phyloP scores from a whole-genome alignment of 805 yeast genomes.

The Barnettozyma siamensis region DNA sequence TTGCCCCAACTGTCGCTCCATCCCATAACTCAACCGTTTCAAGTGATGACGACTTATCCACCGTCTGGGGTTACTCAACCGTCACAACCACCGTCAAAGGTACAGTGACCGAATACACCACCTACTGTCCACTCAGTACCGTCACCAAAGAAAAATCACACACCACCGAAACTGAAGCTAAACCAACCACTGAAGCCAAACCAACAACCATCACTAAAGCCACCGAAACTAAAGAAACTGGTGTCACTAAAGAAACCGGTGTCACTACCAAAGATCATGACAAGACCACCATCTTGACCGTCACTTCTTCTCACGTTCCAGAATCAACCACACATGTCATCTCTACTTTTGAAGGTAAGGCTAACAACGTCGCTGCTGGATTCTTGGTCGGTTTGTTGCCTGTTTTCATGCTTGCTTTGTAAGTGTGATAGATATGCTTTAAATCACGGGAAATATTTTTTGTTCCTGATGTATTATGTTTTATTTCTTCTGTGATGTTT shows the following conservation, averaged over 20 bases:
- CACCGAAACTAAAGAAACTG: no score
- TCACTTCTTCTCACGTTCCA: slow-evolving; percentile 2
- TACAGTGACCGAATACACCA: slow-evolving; percentile 1
- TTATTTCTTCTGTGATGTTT: no score
- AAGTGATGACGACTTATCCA: not conserved
- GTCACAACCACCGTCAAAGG: slow-evolving; percentile 1
- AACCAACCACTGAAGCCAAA: not conserved
- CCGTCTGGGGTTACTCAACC: slow-evolving; percentile 6
- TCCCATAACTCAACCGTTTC: not conserved
- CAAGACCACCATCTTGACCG: not conserved
- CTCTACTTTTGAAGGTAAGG: slow-evolving; percentile 4
- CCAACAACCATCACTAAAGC: no score
- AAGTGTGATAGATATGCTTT: no score
- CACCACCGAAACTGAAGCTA: not conserved
- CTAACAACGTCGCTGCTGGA: slow-evolving; percentile 1
- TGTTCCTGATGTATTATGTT: no score
- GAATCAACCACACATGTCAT: not conserved
- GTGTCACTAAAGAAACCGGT: no score
- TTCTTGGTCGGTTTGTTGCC: slow-evolving; percentile 1
- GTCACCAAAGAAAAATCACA: not conserved
- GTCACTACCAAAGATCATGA: not conserved
- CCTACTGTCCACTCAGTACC: slow-evolving; percentile 5
- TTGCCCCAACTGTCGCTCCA: not conserved
- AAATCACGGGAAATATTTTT: no score
- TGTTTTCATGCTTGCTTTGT: slow-evolving; percentile 1